A percentile compares a stretch with the other conserved stretches of the same genome.
These are phyloP conservation scores for Sindora glabra DNA, from an alignment of 306 rosid species.

Conservation along the genomic window DNA sequence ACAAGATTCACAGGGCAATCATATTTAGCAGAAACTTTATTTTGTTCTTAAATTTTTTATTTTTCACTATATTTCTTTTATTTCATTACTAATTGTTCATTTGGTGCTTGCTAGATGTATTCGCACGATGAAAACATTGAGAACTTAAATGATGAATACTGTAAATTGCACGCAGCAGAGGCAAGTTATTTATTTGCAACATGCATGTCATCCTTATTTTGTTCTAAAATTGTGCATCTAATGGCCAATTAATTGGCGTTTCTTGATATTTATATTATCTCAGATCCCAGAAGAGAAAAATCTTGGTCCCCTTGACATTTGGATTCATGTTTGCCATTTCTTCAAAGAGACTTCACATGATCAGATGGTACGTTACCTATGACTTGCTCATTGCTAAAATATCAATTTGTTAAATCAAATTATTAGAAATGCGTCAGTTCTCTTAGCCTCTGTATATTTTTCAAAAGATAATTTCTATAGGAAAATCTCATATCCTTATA, in stretches of 20 bases:
- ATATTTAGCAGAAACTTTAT: no score
- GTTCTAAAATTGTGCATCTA: no score
- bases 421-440: no score
- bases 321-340: constrained; percentile 62
- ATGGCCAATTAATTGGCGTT: no score
- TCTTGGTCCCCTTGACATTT: constrained; percentile 46
- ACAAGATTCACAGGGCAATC: constrained; percentile 55
- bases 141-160: constrained; percentile 59
- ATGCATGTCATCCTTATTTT: background rate
- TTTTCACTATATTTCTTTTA: background rate
- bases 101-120: constrained; percentile 30
- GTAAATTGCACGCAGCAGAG: constrained; percentile 64
- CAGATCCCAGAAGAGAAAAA: constrained; percentile 66
- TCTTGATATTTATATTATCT: background rate
- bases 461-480: no score
- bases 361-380: constrained; percentile 49
- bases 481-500: no score
- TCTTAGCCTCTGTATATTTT: no score
- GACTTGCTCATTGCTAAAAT: background rate
- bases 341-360: constrained; percentile 47
- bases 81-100: no score
- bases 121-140: constrained; percentile 47
- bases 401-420: no score
- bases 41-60: background rate
- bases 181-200: no score